These are phyloP conservation scores for Phytophthora fragariae DNA, from an alignment of 352 stramenopile genomes.

Conservation along the genomic window DNA sequence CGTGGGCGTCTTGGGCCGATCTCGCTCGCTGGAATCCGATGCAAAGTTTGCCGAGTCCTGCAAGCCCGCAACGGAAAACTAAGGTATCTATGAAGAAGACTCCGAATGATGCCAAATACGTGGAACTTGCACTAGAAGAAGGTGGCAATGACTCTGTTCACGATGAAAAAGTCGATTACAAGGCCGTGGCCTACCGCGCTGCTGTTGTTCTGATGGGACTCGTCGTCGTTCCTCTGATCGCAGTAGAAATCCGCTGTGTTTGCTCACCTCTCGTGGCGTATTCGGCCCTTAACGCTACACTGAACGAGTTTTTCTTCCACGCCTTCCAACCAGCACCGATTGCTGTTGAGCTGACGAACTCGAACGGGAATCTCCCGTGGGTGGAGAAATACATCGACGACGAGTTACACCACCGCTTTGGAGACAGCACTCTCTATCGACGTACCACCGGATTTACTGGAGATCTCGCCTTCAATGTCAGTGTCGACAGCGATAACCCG, in stretches of 20 bases:
- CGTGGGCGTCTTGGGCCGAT: conserved; percentile 6
- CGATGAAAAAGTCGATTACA: background rate
- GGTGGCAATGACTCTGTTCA: background rate
- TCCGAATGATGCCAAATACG: background rate
- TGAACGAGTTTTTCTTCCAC: conserved; percentile 14
- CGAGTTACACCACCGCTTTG: conserved; percentile 4
- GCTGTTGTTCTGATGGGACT: conserved; percentile 8
- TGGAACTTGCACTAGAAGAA: conserved; percentile 5
- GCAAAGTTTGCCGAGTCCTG: background rate
- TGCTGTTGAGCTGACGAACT: background rate
- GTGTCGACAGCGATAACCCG: conserved; percentile 5
- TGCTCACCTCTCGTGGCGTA: conserved; percentile 11
- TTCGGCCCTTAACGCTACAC: conserved; percentile 2
- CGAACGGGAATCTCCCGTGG: background rate
- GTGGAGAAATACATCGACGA: conserved; percentile 11
- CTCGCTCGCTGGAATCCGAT: conserved; percentile 16
- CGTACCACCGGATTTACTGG: conserved; percentile 17
- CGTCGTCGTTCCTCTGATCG: background rate
- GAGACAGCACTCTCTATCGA: conserved; percentile 15
- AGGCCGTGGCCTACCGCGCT: background rate
- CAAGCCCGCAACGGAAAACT: background rate
- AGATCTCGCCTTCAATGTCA: conserved; percentile 19
- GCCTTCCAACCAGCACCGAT: conserved; percentile 10
- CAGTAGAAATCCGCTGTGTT: background rate
- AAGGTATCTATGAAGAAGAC: background rate